Conservation (phyloP, 306 rosid genomes). For the Cucumis melo region DNA sequence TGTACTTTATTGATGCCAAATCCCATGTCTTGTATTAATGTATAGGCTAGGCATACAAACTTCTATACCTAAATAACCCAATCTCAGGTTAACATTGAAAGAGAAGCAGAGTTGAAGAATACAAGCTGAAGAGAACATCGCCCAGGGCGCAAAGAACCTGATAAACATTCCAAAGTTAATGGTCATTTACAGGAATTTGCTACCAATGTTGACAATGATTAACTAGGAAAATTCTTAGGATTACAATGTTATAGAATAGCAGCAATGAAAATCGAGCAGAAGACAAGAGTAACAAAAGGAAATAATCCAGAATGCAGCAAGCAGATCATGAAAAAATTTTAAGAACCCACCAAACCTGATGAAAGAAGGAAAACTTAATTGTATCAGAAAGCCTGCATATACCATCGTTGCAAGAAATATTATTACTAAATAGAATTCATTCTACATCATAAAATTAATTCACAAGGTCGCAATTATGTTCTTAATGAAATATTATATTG, state of each 20-base stretch:
- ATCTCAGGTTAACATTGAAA: neutral
- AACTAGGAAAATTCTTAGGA: neutral
- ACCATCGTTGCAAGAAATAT: neutral
- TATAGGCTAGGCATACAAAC: neutral
- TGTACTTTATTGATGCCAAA: slow-evolving; percentile 2
- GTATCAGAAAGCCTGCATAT: neutral
- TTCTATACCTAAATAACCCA: neutral
- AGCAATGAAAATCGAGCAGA: neutral
- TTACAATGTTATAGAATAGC: neutral
- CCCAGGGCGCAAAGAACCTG: slow-evolving; percentile 1
- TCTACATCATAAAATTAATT: neutral
- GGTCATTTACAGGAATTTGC: neutral
- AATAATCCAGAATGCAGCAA: neutral
- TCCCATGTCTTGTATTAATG: neutral
- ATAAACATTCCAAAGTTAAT: neutral
- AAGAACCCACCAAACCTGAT: neutral
- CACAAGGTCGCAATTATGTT: neutral
- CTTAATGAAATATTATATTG: neutral
- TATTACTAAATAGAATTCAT: neutral
- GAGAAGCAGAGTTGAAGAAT: neutral
- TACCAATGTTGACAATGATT: neutral
- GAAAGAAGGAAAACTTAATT: neutral
- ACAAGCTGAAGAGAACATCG: neutral
- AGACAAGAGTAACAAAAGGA: neutral
- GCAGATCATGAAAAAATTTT: neutral